Percentiles rank a stretch among this genome's conserved stretches.
Evolutionary conservation across 2,329 filamentous ascomycete genomes (phyloP).

Genomic region (Paraphaeosphaeria minitans): DNA sequence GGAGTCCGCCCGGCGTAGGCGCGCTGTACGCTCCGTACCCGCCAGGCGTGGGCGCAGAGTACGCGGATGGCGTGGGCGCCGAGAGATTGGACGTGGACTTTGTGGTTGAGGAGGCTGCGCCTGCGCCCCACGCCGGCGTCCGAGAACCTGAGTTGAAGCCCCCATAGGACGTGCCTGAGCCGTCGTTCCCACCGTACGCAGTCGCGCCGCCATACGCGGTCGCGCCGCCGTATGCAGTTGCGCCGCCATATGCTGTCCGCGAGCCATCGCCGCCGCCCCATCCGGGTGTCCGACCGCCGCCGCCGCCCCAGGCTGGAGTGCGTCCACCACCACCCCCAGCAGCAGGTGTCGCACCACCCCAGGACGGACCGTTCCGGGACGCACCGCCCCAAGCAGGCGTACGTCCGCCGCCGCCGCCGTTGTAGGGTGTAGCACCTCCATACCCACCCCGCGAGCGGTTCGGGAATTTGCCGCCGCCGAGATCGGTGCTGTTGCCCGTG

Average conservation of each 20-base stretch:
- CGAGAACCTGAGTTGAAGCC: slow-evolving; percentile 58
- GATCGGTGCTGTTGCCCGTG: slow-evolving; percentile 78
- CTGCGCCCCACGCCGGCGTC: slow-evolving; percentile 60
- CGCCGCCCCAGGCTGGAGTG: slow-evolving; percentile 52
- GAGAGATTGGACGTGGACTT: slow-evolving; percentile 32
- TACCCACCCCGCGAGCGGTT: slow-evolving; percentile 48
- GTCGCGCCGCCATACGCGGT: slow-evolving; percentile 63
- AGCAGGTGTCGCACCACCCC: slow-evolving; percentile 49
- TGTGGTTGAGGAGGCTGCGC: slow-evolving; percentile 39
- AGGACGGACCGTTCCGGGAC: slow-evolving; percentile 58
- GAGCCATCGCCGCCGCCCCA: slow-evolving; percentile 54
- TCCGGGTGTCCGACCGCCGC: slow-evolving; percentile 52
- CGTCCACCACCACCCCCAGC: slow-evolving; percentile 42
- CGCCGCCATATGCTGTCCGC: slow-evolving; percentile 45
- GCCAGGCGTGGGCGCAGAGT: slow-evolving; percentile 43
- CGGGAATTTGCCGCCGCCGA: slow-evolving; percentile 52
- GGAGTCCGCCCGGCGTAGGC: slow-evolving; percentile 43
- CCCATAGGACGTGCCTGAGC: slow-evolving; percentile 56
- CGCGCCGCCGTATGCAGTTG: slow-evolving; percentile 53
- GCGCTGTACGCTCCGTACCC: slow-evolving; percentile 44
- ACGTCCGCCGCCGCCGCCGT: slow-evolving; percentile 33
- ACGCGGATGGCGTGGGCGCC: slow-evolving; percentile 41
- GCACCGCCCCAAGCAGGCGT: slow-evolving; percentile 44
- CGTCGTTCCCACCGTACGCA: slow-evolving; percentile 43
- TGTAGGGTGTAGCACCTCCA: slow-evolving; percentile 42